These are phyloP conservation scores for Comarum palustre DNA, from an alignment of 306 rosid genomes.

Conservation along the genomic window DNA sequence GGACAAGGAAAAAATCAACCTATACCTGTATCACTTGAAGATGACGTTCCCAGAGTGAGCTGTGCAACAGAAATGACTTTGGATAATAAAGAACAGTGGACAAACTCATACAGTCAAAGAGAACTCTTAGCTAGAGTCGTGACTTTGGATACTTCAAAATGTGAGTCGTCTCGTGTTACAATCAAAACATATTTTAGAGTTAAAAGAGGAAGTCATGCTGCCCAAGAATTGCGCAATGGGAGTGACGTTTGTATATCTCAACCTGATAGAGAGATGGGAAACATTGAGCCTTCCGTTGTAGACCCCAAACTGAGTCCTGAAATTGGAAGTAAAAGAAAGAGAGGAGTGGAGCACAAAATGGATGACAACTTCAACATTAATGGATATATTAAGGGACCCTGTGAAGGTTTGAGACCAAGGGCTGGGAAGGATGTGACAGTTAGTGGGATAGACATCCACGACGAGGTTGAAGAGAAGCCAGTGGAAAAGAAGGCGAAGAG, in stretches of 20 bases:
- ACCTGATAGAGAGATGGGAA: conserved; percentile 35
- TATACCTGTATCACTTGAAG: conserved; percentile 18
- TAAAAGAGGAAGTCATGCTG: conserved; percentile 28
- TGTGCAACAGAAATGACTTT: conserved; percentile 27
- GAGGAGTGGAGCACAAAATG: conserved; percentile 41
- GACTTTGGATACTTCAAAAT: conserved; percentile 24
- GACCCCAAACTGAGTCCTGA: conserved; percentile 30
- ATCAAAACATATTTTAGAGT: conserved; percentile 38
- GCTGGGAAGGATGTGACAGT: conserved; percentile 39
- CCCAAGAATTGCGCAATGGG: conserved; percentile 23
- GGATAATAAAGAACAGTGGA: conserved; percentile 25
- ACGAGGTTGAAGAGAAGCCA: conserved; percentile 34
- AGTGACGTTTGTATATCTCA: conserved; percentile 36
- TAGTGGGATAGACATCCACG: conserved; percentile 24
- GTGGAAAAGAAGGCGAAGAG: conserved; percentile 44
- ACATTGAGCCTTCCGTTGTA: conserved; percentile 29
- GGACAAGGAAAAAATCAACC: conserved; percentile 29
- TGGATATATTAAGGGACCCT: conserved; percentile 73
- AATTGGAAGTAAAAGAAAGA: conserved; percentile 45
- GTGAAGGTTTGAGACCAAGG: conserved; percentile 91
- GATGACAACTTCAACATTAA: conserved; percentile 27
- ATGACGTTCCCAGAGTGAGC: conserved; percentile 35
- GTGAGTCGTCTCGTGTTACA: conserved; percentile 24
- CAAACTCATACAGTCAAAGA: conserved; percentile 21
- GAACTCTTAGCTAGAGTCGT: conserved; percentile 33